A percentile compares a stretch with the other conserved stretches of the same genome.
Conservation (phyloP, 208 protist genomes). For the Crithidia bombi region DNA sequence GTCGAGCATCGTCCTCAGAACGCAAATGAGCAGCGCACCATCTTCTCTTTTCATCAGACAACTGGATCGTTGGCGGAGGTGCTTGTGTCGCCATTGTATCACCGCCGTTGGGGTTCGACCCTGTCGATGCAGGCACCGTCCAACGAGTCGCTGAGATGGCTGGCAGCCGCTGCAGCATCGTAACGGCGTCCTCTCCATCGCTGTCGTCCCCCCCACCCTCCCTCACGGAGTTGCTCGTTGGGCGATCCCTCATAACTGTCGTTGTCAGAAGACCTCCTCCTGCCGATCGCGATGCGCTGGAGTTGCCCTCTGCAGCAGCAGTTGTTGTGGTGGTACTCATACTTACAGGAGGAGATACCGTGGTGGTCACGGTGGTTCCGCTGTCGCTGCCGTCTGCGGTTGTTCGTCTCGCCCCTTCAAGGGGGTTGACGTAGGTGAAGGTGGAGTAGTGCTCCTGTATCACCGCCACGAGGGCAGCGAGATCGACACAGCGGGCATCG, state of each 20-base stretch:
- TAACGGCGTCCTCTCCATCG: conserved; percentile 38
- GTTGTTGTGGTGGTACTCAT: not conserved
- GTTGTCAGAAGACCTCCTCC: conserved; percentile 18
- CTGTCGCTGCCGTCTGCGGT: not conserved
- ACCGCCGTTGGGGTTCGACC: not conserved
- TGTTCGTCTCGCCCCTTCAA: not conserved
- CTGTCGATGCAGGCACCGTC: conserved; percentile 9
- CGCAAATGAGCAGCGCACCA: too few species aligned
- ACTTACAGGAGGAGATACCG: not conserved
- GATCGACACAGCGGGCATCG: conserved; percentile 20
- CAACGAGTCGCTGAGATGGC: conserved; percentile 32
- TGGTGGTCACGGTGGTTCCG: not conserved
- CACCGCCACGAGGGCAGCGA: conserved; percentile 41
- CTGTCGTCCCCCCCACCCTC: not conserved
- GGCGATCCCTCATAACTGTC: too few species aligned
- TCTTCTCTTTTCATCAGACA: not conserved
- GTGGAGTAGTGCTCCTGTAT: conserved; percentile 36
- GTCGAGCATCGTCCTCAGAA: too few species aligned
- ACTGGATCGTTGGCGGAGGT: not conserved
- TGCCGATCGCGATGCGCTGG: conserved; percentile 7
- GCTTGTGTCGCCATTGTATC: too few species aligned
- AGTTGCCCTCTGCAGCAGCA: conserved; percentile 4
- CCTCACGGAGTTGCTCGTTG: not conserved
- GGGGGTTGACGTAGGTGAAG: conserved; percentile 38
- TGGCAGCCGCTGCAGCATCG: conserved; percentile 47